These are phyloP conservation scores for Boeremia lycopersici DNA, from an alignment of 2,329 filamentous ascomycete genomes.

Conservation along the genomic window DNA sequence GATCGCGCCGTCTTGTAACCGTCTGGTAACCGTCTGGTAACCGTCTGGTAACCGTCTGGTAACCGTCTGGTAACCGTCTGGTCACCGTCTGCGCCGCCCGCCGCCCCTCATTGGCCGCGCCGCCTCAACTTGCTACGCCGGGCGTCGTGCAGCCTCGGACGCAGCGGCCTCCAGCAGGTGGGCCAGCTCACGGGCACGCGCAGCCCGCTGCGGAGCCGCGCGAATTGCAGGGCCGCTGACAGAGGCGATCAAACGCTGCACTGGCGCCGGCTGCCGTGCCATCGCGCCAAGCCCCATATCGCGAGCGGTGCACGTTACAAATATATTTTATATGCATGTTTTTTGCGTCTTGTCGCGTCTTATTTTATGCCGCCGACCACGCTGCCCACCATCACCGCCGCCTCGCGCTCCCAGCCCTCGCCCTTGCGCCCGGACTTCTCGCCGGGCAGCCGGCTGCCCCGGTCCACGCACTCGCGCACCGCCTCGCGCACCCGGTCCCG, in stretches of 20 bases:
- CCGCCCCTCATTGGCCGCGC: neutral
- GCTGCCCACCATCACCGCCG: slow-evolving; percentile 91
- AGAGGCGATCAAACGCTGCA: slow-evolving; percentile 3
- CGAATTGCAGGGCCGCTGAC: slow-evolving; percentile 6
- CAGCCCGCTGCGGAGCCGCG: neutral
- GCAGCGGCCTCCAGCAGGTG: neutral
- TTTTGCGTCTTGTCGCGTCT: neutral
- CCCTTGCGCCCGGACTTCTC: slow-evolving; percentile 53
- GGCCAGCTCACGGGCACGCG: no score
- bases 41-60: no score
- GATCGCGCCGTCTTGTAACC: neutral
- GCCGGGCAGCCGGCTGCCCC: slow-evolving; percentile 72
- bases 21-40: no score
- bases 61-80: no score
- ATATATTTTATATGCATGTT: no score
- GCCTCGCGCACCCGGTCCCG: slow-evolving; percentile 75
- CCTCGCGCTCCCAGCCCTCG: slow-evolving; percentile 82
- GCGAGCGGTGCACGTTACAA: no score
- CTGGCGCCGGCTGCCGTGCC: no score
- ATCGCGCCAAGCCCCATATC: no score
- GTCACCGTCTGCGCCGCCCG: slow-evolving; percentile 2
- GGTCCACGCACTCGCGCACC: slow-evolving; percentile 81
- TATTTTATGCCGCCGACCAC: slow-evolving; percentile 62
- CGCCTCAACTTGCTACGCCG: neutral
- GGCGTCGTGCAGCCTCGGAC: slow-evolving; percentile 1